Evolutionary conservation across 345 rosid species (phyloP), one percentile per base, ranked within the genome.

Genomic region (Brassica incana): DNA sequence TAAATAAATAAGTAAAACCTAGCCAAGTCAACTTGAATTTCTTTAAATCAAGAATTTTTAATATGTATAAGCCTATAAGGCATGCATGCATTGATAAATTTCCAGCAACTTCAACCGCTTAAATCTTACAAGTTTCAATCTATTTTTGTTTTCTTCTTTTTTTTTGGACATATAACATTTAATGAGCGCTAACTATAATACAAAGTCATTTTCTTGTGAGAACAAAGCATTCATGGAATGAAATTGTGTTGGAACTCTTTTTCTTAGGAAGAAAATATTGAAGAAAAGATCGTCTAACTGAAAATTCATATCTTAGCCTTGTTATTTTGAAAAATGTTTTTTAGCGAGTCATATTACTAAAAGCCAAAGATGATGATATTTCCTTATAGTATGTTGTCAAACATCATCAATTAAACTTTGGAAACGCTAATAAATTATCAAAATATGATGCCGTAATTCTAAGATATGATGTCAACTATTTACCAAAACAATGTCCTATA

Each of bases 61-160:
- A 43, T 67, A 32, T 73, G 65, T 52, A 52, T 52, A 52, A 15
- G 8, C 18, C 20, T 43, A 45, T 29, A 2, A 58, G 64, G 78
- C 62, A 56, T 56, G 7, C 78, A 67, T 67, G 78, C 78, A 74
- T 79, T 68, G 65, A 79, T 73, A 61, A 45, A 60, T 20, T 73
- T 29, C 78, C 78, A 79, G 67, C 74, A 14, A 79, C 78, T 67
- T 56, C 81, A 65, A 78, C 45, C 59, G 66, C 25, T 78, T 77
- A 65, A 65, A 50, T 9, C 65, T 52, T 52, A 11, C 56, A 58
- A 36, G 48, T 25, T 25, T 64, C 16, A 12, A 52, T 65, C 38
- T 10, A 15, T 16, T 54, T 54, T 50, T 60, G 16, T 10, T 9
- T 4, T 11, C 6, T 27, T 29, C 43, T 9, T 35, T 38, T 36